Evolutionary conservation across 192 early-diverging fungal genomes (phyloP).

Genomic region (Backusella liffmaniae): DNA sequence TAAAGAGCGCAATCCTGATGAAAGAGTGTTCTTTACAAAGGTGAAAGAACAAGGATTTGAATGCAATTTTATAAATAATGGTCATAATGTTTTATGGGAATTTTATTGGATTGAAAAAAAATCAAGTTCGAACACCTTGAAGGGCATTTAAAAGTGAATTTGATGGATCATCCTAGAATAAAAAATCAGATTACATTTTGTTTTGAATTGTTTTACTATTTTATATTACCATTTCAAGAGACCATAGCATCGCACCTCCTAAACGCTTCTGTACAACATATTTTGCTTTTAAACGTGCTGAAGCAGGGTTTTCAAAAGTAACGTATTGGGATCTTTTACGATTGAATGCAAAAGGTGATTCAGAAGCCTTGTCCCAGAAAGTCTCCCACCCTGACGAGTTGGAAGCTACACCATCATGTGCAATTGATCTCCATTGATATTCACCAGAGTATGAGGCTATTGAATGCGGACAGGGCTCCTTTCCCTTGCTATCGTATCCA

Average conservation of each 20-base stretch:
- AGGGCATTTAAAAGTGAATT: constrained; percentile 8
- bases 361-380: constrained; percentile 68
- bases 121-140: constrained; percentile 6
- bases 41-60: not conserved
- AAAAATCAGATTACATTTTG: not conserved
- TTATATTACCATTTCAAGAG: constrained; percentile 30
- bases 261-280: constrained; percentile 49
- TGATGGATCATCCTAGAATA: not conserved
- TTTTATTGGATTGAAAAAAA: constrained; percentile 24
- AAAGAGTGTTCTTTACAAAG: constrained; percentile 28
- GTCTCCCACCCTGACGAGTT: constrained; percentile 45
- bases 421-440: constrained; percentile 30
- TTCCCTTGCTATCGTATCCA: constrained; percentile 23
- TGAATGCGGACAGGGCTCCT: constrained; percentile 28
- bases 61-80: not conserved
- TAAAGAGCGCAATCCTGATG: constrained; percentile 35
- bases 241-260: constrained; percentile 68
- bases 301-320: constrained; percentile 66
- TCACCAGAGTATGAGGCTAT: constrained; percentile 27
- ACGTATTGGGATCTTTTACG: constrained; percentile 52
- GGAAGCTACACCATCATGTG: not conserved
- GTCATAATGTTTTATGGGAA: not conserved
- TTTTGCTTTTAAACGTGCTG: constrained; percentile 53
- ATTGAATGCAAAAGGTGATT: constrained; percentile 72
- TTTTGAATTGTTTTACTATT: not conserved